Evolutionary conservation across 768 basidiomycete species (phyloP).

Genomic region (Pisolithus marmoratus): DNA sequence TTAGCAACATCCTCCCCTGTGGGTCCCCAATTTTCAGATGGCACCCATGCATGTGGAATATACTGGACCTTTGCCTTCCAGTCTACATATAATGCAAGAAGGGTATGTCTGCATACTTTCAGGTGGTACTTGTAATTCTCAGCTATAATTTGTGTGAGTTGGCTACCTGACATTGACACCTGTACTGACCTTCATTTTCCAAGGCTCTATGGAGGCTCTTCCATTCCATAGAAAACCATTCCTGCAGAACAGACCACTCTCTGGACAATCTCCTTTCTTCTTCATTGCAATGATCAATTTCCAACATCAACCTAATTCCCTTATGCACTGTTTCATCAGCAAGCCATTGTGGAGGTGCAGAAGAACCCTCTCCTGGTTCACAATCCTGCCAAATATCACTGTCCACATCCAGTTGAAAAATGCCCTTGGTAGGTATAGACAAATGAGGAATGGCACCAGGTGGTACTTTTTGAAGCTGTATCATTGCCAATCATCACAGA

Average conservation of each 20-base stretch:
- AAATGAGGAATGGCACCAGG: conserved; percentile 15
- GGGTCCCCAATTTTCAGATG: not conserved
- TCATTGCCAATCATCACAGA: conserved; percentile 15
- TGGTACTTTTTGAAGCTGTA: conserved; percentile 18
- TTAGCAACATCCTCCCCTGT: not conserved
- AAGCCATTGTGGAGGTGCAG: too few relatives aligned
- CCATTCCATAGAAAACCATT: too few relatives aligned
- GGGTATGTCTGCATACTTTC: not conserved
- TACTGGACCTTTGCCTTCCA: not conserved
- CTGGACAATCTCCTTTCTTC: not conserved
- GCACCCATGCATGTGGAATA: not conserved
- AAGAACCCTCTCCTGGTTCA: too few relatives aligned
- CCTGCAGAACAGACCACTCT: not conserved
- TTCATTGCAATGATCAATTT: not conserved
- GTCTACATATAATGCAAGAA: not conserved
- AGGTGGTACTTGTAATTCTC: not conserved
- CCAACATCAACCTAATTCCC: too few relatives aligned
- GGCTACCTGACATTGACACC: too few relatives aligned
- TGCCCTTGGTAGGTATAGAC: conserved; percentile 13
- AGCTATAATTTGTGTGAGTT: too few relatives aligned
- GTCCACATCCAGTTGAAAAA: too few relatives aligned
- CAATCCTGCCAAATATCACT: too few relatives aligned
- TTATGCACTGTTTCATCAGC: too few relatives aligned
- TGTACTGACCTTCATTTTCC: too few relatives aligned
- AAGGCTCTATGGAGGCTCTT: too few relatives aligned